Evolutionary conservation across 495 filamentous ascomycete genomes (phyloP).

Genomic region (Lasiosphaeria miniovina): DNA sequence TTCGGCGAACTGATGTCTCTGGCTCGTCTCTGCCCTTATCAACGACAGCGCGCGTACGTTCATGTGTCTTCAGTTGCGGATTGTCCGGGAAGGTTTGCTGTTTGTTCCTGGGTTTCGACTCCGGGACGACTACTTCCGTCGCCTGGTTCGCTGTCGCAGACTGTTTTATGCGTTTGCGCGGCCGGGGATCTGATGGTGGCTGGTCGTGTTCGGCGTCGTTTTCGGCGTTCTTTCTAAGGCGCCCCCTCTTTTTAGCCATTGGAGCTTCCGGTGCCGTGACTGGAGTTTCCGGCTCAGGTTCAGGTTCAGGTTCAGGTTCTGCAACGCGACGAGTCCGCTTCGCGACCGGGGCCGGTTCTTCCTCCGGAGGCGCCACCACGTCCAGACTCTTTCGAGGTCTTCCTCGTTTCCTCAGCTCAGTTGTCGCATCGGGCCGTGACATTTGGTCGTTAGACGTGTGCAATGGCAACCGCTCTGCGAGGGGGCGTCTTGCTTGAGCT

Average conservation of each 20-base stretch:
- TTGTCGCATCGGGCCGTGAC: background rate
- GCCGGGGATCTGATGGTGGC: slow-evolving; percentile 4
- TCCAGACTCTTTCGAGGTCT: slow-evolving; percentile 16
- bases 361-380: background rate
- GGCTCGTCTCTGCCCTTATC: background rate
- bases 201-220: background rate
- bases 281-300: background rate
- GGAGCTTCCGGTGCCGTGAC: background rate
- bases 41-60: background rate
- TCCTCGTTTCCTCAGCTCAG: slow-evolving; percentile 22
- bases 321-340: background rate
- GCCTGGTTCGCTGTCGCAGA: background rate
- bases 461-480: background rate
- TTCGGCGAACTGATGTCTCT: slow-evolving; percentile 9
- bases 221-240: slow-evolving; percentile 9
- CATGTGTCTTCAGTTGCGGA: background rate
- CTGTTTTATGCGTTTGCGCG: slow-evolving; percentile 19
- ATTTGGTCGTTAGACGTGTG: background rate
- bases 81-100: slow-evolving; percentile 1
- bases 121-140: background rate
- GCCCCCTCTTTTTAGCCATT: background rate
- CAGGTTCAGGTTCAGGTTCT: too few species aligned
- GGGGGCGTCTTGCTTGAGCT: background rate
- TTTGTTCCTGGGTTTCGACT: background rate
- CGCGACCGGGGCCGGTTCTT: slow-evolving; percentile 2